Base-by-base conservation (phyloP, 257 asterid genomes). In the Primulina huaijiensis region DNA sequence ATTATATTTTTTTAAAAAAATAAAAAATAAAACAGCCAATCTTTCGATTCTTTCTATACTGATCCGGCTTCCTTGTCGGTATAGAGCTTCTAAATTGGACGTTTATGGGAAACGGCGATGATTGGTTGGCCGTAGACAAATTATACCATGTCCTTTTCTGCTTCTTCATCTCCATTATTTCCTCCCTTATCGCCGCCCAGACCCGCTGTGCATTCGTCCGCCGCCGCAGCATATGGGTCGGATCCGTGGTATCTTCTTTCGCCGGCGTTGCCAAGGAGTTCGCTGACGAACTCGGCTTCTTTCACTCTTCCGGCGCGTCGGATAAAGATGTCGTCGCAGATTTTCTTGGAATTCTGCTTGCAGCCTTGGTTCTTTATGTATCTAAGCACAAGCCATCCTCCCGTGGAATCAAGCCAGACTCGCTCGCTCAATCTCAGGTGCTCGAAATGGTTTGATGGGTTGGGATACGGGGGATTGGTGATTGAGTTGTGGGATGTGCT, bases 291-390 rank as follows among this genome's bases (percentile, higher is more conserved):
- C 52, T 92, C 7, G 98, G 98, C 0, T 84, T 73, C 75, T 88
- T 90, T 76, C 75, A 72, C 55, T 90, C 97, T 60, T 82, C 96
- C 59, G 96, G 97, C 5, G 97, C 90, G 1, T 92, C 97, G n/a
- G 16, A 75, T 52, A 90, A 88, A 78, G 98, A 92, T 74, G 88
- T 84, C 21, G 85, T 79, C 4, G 85, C 91, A 25, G 96, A 90
- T 74, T 33, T 87, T 53, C 7, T 82, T 61, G 97, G 96, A 10
- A 82, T 87, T 33, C 71, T 87, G 0, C 67, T 84, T 23, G 96
- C 95, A 46, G 90, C 80, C 25, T 62, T 76, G 19, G 65, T 74
- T 68, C 84, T 89, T 19, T 60, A 60, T 70, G 74, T 85, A 20
- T 78, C 8, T 33, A 69, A 56, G 60, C 40, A 35, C 38, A 31